Evolutionary conservation across 345 rosid species (phyloP), one percentile per base, ranked within the genome.

Genomic region (Salix suchowensis): DNA sequence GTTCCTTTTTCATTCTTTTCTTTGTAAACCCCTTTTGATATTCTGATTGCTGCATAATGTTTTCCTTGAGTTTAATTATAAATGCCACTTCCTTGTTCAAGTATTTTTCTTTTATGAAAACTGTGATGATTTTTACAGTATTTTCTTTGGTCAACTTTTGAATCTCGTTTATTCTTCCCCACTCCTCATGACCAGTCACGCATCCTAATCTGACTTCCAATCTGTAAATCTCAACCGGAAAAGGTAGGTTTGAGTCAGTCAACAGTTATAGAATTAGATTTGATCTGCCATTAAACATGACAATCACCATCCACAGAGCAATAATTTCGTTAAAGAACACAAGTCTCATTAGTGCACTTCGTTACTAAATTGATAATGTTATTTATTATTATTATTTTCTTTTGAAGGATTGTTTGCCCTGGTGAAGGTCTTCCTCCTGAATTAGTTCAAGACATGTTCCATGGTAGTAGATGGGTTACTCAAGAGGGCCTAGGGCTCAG

Each of bases 381-480:
- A n/a, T 55, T 21, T 55, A 21, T 55, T 52, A 58, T 34, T 34
- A 4, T 19, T 48, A 34, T 4, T 76, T 26, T 65, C 34, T 78
- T 37, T 66, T 68, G 74, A 84, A 96, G 99, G 94, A 91, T 96
- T 84, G 97, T 88, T 74, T 91, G 96, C 79, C 94, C 97, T 2
- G 98, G 97, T 68, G 99, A 91, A 79, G 99, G 99, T 64, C 86
- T 96, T 76, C 96, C 98, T 60, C 86, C 97, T 11, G 96, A 96
- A 60, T 78, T 96, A 86, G 89, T 96, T 66, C 93, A 93, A 74
- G 99, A 96, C 85, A 96, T 93, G 97, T 96, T 96, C 84, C 89
- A 89, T 62, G 82, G 90, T 84, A 89, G 88, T 81, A 86, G 85
- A 77, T 93, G 98, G 97, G 80, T 78, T 74, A 91, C 88, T 48